Percentiles rank a stretch among this genome's conserved stretches.
Evolutionary conservation across 2,329 filamentous ascomycete species (phyloP).

Genomic region (Rutstroemia sp.): DNA sequence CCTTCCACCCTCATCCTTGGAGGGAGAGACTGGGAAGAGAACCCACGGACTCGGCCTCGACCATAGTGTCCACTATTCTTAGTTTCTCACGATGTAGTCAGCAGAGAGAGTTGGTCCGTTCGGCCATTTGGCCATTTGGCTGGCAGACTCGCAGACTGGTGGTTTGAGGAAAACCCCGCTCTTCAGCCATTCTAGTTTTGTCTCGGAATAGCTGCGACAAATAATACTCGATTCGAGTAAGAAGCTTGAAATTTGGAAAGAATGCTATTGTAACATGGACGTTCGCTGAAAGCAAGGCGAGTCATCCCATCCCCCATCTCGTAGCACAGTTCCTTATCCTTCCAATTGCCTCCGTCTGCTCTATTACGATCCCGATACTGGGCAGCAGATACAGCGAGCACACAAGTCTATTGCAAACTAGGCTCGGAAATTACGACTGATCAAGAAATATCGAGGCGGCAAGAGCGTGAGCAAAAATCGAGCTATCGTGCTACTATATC

Average conservation of each 20-base stretch:
- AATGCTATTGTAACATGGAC: background rate
- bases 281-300: background rate
- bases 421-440: background rate
- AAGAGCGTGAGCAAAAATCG: constrained; percentile 20
- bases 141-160: too few species aligned
- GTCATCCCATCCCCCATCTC: background rate
- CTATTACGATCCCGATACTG: background rate
- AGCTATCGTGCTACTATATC: background rate
- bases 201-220: background rate
- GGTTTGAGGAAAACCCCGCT: background rate
- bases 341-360: too few species aligned
- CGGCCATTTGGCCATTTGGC: background rate
- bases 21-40: too few species aligned
- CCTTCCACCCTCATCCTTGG: too few species aligned
- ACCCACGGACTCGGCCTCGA: constrained; percentile 8
- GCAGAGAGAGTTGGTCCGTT: background rate
- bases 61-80: constrained; percentile 15
- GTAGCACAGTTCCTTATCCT: too few species aligned
- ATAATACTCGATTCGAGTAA: background rate
- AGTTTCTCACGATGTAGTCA: constrained; percentile 2
- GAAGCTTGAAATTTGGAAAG: too few species aligned
- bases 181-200: background rate
- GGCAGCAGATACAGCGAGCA: background rate
- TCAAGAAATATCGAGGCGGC: constrained; percentile 18
- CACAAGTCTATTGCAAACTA: background rate